phyloP scores from a whole-genome alignment of 345 rosid genomes.

The Lepidium sativum region DNA sequence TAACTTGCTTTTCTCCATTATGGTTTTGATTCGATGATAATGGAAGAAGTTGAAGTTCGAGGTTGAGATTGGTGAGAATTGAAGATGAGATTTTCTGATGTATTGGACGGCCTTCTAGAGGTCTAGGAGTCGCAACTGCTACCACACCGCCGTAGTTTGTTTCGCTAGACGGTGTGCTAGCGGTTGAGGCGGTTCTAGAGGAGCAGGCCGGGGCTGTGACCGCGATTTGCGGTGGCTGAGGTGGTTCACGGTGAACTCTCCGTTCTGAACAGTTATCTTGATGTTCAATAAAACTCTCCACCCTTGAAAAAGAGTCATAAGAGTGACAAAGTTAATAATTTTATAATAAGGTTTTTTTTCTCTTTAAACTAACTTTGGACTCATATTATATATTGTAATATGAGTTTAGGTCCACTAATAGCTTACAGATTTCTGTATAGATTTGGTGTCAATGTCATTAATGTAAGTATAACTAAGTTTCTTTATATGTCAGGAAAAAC shows the following conservation, averaged over 20 bases:
- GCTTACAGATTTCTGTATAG: not conserved
- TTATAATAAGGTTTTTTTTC: not conserved
- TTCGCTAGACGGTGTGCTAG: conserved; percentile 69
- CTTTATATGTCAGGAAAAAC: not conserved
- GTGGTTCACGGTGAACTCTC: conserved; percentile 37
- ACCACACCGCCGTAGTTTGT: conserved; percentile 44
- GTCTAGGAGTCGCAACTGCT: conserved; percentile 13
- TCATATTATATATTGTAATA: not conserved
- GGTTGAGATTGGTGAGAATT: conserved; percentile 35
- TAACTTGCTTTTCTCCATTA: conserved; percentile 18
- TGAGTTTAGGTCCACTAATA: conserved; percentile 15
- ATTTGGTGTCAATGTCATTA: conserved; percentile 9
- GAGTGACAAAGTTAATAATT: conserved; percentile 24
- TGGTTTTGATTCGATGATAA: conserved; percentile 24
- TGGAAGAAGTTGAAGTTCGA: conserved; percentile 67
- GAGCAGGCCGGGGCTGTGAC: conserved; percentile 44
- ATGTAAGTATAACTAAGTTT: not conserved
- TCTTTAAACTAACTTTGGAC: not conserved
- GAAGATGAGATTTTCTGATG: conserved; percentile 11
- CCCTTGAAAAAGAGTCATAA: conserved; percentile 44
- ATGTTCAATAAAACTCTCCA: conserved; percentile 84
- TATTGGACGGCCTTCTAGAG: conserved; percentile 20
- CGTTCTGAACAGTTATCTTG: conserved; percentile 66
- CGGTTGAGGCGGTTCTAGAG: conserved; percentile 65
- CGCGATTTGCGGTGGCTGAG: conserved; percentile 33